Evolutionary conservation across 345 rosid species (phyloP).

Genomic region (Pistacia atlantica): DNA sequence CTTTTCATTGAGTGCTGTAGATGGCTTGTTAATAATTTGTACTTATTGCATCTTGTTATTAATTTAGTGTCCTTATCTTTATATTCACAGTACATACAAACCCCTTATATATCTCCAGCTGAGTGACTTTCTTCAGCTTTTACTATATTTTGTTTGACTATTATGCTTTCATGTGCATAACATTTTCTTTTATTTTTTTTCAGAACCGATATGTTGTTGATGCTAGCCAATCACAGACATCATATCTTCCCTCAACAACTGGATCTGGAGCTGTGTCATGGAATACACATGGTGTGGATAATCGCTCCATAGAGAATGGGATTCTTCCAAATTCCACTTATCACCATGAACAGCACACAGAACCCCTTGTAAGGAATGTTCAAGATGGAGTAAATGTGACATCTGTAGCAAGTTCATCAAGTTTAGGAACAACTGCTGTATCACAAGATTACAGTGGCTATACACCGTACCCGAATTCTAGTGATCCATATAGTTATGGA

Average conservation of each 20-base stretch:
- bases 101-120: not conserved
- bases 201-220: conserved; percentile 68
- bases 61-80: not conserved
- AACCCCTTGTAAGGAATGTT: conserved; percentile 38
- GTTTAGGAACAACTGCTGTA: conserved; percentile 54
- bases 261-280: conserved; percentile 54
- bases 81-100: not conserved
- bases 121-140: conserved; percentile 1
- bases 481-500: conserved; percentile 73
- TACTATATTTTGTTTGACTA: conserved; percentile 3
- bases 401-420: conserved; percentile 58
- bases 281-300: conserved; percentile 57
- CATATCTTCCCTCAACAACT: conserved; percentile 47
- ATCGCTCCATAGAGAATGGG: conserved; percentile 58
- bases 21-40: not conserved
- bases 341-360: conserved; percentile 58
- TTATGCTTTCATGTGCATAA: not conserved
- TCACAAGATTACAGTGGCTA: conserved; percentile 71
- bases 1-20: not conserved
- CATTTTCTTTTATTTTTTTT: conserved; percentile 1
- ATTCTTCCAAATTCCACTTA: conserved; percentile 46
- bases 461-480: conserved; percentile 56
- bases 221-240: conserved; percentile 59
- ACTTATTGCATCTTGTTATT: not conserved
- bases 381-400: conserved; percentile 54